Conservation (phyloP, 352 stramenopile genomes). For the Globisporangium apiculatum region DNA sequence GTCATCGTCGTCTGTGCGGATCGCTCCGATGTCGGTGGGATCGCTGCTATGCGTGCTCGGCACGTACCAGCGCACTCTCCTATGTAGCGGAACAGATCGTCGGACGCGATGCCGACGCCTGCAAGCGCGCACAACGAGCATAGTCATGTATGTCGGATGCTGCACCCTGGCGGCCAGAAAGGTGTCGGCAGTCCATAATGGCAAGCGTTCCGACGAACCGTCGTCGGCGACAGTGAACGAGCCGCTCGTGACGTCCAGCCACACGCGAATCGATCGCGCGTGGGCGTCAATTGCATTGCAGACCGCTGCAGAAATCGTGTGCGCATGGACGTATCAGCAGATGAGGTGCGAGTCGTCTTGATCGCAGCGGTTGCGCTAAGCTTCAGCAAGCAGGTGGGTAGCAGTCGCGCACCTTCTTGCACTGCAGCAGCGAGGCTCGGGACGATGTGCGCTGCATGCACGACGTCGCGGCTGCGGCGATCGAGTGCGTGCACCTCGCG, state of each 20-base stretch:
- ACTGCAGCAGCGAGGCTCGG: conserved; percentile 50
- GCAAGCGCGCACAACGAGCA: background rate
- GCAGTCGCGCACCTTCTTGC: conserved; percentile 42
- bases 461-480: conserved; percentile 27
- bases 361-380: background rate
- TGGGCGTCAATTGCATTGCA: conserved; percentile 71
- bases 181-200: no score
- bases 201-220: conserved; percentile 19
- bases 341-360: no score
- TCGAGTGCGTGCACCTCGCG: conserved; percentile 24
- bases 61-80: conserved; percentile 37
- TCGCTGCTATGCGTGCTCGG: background rate
- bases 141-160: background rate
- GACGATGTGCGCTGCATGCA: conserved; percentile 54
- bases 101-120: conserved; percentile 58
- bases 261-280: conserved; percentile 37
- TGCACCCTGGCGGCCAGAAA: no score
- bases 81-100: conserved; percentile 40
- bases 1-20: no score
- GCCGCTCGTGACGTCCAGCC: conserved; percentile 28
- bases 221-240: conserved; percentile 68
- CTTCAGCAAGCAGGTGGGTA: no score
- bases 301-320: conserved; percentile 27
- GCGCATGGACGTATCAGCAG: no score
- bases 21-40: background rate